Evolutionary conservation across 2,329 filamentous ascomycete genomes (phyloP).

Genomic region (Fusarium xylarioides): DNA sequence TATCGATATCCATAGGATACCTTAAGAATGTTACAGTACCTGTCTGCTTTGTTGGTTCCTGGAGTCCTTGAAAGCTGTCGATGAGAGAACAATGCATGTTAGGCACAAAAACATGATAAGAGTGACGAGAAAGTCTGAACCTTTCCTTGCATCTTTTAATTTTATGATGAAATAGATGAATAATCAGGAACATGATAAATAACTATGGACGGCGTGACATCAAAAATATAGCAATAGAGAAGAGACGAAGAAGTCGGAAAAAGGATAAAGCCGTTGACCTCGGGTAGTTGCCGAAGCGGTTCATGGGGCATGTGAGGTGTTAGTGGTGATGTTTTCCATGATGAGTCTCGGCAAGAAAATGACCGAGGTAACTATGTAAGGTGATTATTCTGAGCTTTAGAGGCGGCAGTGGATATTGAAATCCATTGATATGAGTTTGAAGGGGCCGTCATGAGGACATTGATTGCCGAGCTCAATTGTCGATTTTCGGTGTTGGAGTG

Average conservation of each 20-base stretch:
- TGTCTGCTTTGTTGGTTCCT: not conserved
- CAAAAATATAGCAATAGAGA: not conserved
- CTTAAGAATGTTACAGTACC: slow-evolving; percentile 14
- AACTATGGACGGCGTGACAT: not conserved
- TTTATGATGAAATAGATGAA: not conserved
- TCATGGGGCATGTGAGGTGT: slow-evolving; percentile 22
- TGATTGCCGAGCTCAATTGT: not conserved
- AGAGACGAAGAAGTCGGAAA: not conserved
- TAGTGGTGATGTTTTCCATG: not conserved
- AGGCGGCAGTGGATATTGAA: slow-evolving; percentile 10
- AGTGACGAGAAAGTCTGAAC: not conserved
- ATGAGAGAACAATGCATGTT: not conserved
- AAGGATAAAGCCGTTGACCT: slow-evolving; percentile 3
- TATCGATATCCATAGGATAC: not conserved
- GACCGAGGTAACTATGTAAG: slow-evolving; percentile 35
- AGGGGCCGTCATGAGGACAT: slow-evolving; percentile 9
- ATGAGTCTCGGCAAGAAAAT: slow-evolving; percentile 21
- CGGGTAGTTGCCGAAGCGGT: slow-evolving; percentile 33
- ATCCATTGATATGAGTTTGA: not conserved
- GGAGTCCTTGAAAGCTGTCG: not conserved
- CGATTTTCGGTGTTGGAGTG: not conserved
- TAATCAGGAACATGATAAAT: not conserved
- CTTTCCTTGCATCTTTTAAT: not conserved
- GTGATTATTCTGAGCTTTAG: not conserved
- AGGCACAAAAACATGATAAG: not conserved